phyloP scores from a whole-genome alignment of 768 basidiomycete species.

The Tylopilus subfusipes region DNA sequence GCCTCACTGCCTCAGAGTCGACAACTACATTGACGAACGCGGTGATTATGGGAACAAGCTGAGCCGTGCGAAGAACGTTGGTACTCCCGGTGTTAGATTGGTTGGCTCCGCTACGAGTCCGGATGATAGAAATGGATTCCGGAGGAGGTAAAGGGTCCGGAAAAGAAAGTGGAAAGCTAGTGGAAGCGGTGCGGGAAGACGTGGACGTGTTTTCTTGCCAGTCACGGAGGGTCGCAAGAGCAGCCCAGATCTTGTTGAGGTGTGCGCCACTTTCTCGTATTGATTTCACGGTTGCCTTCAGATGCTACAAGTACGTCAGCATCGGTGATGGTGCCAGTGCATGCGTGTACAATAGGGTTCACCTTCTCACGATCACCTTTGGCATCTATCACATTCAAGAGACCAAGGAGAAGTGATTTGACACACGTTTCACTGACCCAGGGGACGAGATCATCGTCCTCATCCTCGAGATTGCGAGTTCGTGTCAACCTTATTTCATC shows the following conservation, averaged over 20 bases:
- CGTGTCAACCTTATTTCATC: slow-evolving; percentile 46
- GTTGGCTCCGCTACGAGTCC: slow-evolving; percentile 45
- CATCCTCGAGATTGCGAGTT: slow-evolving; percentile 36
- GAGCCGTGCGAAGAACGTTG: slow-evolving; percentile 45
- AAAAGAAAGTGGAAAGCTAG: slow-evolving; percentile 33
- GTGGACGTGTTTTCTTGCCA: slow-evolving; percentile 20
- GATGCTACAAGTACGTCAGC: slow-evolving; percentile 7
- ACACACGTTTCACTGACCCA: slow-evolving; percentile 70
- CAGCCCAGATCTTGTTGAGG: slow-evolving; percentile 60
- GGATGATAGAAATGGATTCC: slow-evolving; percentile 35
- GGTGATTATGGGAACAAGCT: slow-evolving; percentile 63
- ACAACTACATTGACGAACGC: slow-evolving; percentile 55
- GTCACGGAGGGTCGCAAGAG: slow-evolving; percentile 48
- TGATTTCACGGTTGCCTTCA: slow-evolving; percentile 43
- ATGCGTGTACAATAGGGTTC: not conserved
- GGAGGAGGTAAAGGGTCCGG: slow-evolving; percentile 63
- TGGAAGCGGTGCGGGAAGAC: slow-evolving; percentile 11
- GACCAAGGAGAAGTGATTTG: slow-evolving; percentile 58
- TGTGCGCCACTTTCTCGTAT: slow-evolving; percentile 52
- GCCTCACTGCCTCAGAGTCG: slow-evolving; percentile 45
- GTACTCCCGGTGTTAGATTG: slow-evolving; percentile 27
- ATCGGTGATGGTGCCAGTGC: not conserved
- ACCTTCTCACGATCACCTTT: slow-evolving; percentile 40
- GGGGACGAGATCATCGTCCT: slow-evolving; percentile 33
- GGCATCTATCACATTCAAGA: slow-evolving; percentile 52